Evolutionary conservation across 176 grass and related monocot species (phyloP), one percentile per base, ranked within the genome.

Genomic region (Urochloa ruziziensis): DNA sequence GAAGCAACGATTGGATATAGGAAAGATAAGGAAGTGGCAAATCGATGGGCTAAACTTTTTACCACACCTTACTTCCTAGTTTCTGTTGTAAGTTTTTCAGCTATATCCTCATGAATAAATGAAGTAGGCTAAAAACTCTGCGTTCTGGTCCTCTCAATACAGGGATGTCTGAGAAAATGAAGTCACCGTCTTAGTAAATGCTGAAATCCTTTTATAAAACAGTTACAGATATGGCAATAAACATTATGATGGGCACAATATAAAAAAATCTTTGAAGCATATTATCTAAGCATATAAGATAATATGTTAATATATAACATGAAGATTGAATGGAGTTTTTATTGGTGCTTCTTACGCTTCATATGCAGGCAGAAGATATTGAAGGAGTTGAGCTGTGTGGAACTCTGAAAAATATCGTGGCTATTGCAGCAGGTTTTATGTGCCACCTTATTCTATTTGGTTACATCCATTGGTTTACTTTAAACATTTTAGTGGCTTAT

Each of bases 381-480:
- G 93, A 95, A 82, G 96, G 96, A 77, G 93, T 98, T 52, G 96
- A 98, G 84, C 87, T 98, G 33, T 98, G 96, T 83, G 96, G 93
- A 48, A 95, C 96, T 52, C 87, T 98, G 82, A 98, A 98, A 91
- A 98, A 98, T 87, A 83, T 98, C 1, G 91, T 98, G 27, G 96
- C 96, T 52, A 93, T 98, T 76, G 96, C 92, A 82, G 96, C 96
- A 98, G 96, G 93, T 93, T 80, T 63, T 59, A 51, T 71, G 58
- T 33, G 7, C 7, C 24, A 25, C 14, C 11, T 7, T 53, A 65
- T 82, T 33, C 7, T 25, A 0, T 81, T 27, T 89, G 15, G 4
- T 67, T 43, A 37, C 67, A 71, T 53, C n/a, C 43, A 67, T 76
- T 85, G 3, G 8, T 63, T 79, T 79, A 30, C 59, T 70, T 86